Evolutionary conservation across 2,329 filamentous ascomycete species (phyloP), one percentile per base, ranked within the genome.

Genomic region (Colletotrichum lupini): DNA sequence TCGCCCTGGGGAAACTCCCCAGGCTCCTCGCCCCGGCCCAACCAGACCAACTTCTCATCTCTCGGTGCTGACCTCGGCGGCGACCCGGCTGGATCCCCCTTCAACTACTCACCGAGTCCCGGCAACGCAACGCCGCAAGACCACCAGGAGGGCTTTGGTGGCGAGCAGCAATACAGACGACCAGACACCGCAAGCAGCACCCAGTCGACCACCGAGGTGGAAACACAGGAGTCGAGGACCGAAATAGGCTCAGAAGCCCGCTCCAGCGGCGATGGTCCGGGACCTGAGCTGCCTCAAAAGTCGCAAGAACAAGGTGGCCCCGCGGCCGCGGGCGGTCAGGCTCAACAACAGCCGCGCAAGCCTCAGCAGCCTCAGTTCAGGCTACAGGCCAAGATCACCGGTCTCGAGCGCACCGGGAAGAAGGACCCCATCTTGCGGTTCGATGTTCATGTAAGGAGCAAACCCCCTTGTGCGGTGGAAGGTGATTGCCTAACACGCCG

Each of bases 371-470:
- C 94, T 32, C 90, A 93, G 74, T 95, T 94, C 83, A 96, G 94
- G 83, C 89, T 99, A 49, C 95, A 98, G 81, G 95, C 94, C 58
- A 99, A 98, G 86, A 95, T 99, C 75, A 98, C 95, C 1, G 95
- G 94, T 2, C 86, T 99, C 60, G 97, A 99, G 85, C 90, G 97
- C 73, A 97, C 94, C 4, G 95, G 95, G 74, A 95, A 97, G 83
- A 99, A 98, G 83, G 97, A 99, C 79, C 95, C 95, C 1, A 95
- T 98, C 76, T 84, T 99, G 74, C 91, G 95, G 78, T 99, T 99
- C 81, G 97, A 99, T 84, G 95, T 98, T 75, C 95, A 99, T 84
- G 97, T 98, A 92, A 81, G 92, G 81, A 52, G 64, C 62, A 49
- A 42, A 24, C 12, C 4, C 11, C 24, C 14, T 0, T 12, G 28